Conservation (phyloP, 441 rosid species). For the Pelargonium citronellum region DNA sequence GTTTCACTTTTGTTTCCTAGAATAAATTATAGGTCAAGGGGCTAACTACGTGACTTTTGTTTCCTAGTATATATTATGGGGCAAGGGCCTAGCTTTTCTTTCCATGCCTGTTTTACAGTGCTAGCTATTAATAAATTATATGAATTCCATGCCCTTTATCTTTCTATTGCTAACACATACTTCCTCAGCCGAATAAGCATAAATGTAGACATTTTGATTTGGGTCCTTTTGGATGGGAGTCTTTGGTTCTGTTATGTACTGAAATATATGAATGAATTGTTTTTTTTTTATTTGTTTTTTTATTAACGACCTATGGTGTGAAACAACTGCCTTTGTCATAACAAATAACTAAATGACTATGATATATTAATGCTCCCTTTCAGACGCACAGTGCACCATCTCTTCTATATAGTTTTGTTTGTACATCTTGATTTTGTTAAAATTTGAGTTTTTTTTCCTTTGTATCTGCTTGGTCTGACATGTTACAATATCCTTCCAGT, state of each 20-base stretch:
- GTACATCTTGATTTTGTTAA: background rate
- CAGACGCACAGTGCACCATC: background rate
- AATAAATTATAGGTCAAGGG: no score
- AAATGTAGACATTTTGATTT: background rate
- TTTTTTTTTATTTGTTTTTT: background rate
- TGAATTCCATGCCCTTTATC: background rate
- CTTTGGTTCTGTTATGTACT: background rate
- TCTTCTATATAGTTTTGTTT: background rate
- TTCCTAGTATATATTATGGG: background rate
- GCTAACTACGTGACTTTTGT: background rate
- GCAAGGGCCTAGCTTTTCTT: background rate
- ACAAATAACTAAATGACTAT: background rate
- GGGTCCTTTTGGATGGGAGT: background rate
- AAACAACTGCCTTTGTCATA: background rate
- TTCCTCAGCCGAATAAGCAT: background rate
- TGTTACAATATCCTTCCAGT: conserved; percentile 36
- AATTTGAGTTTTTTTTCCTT: background rate
- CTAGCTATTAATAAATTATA: background rate
- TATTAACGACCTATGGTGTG: background rate
- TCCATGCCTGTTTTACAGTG: background rate
- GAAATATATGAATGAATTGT: no score
- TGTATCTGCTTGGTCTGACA: conserved; percentile 19
- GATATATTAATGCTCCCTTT: background rate
- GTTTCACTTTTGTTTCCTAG: no score
- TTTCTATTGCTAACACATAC: background rate